Evolutionary conservation across 2,329 filamentous ascomycete genomes (phyloP).

Genomic region (Calonectria hongkongensis): DNA sequence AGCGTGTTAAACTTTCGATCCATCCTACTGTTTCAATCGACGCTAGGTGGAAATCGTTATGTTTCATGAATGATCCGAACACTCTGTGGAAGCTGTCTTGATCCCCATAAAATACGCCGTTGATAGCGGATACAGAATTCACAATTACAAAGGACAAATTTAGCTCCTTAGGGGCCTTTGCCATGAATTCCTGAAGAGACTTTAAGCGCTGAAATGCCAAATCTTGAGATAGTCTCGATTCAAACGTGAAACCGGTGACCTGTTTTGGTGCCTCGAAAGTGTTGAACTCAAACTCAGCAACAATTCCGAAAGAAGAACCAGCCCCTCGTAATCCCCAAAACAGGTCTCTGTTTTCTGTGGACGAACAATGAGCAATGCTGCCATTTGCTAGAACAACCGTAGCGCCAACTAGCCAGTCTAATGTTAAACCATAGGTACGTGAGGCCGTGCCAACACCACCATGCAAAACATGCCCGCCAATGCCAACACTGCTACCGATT

Average conservation of each 20-base stretch:
- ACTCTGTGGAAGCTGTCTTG: constrained; percentile 35
- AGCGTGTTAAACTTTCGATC: constrained; percentile 51
- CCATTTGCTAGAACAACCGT: constrained; percentile 55
- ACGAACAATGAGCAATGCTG: constrained; percentile 45
- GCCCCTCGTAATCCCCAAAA: constrained; percentile 57
- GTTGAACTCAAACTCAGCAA: constrained; percentile 53
- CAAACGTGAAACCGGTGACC: constrained; percentile 43
- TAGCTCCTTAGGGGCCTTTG: constrained; percentile 51
- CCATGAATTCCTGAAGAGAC: constrained; percentile 52
- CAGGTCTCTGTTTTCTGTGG: constrained; percentile 49
- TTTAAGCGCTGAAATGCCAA: constrained; percentile 46
- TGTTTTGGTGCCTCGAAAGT: constrained; percentile 51
- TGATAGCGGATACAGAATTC: constrained; percentile 43
- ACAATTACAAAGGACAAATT: constrained; percentile 54
- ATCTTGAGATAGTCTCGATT: constrained; percentile 43
- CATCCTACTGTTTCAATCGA: constrained; percentile 46
- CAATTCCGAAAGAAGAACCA: constrained; percentile 57
- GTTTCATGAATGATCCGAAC: constrained; percentile 45
- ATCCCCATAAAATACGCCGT: constrained; percentile 56
- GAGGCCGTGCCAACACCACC: constrained; percentile 56
- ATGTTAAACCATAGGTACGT: constrained; percentile 52
- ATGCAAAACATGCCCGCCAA: constrained; percentile 54
- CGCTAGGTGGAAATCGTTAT: constrained; percentile 30
- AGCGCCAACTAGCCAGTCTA: constrained; percentile 55
- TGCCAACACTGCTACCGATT: constrained; percentile 50